phyloP scores from a whole-genome alignment of 345 rosid genomes.

The Salix exigua region DNA sequence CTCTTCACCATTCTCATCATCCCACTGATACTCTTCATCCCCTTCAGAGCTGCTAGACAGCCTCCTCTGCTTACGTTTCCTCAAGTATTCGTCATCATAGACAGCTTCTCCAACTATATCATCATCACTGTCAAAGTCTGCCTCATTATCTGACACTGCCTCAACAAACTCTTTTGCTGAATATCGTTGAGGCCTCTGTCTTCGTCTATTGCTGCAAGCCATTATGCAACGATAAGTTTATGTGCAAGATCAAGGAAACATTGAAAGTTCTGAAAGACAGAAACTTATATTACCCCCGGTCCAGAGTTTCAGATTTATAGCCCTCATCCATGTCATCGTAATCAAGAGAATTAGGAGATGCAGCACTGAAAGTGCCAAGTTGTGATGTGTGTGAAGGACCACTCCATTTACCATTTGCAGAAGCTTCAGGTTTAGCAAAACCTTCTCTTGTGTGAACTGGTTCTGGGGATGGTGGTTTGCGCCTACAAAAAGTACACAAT shows the following conservation, averaged over 20 bases:
- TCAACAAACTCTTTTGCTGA: slow-evolving; percentile 75
- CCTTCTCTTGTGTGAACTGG: slow-evolving; percentile 60
- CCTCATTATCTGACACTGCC: slow-evolving; percentile 86
- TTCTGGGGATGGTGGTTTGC: slow-evolving; percentile 85
- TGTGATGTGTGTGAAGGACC: slow-evolving; percentile 47
- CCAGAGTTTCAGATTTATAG: slow-evolving; percentile 46
- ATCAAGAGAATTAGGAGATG: slow-evolving; percentile 58
- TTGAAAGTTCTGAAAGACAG: neutral
- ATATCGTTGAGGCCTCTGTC: slow-evolving; percentile 89
- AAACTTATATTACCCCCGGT: slow-evolving; percentile 57
- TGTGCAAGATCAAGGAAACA: slow-evolving; percentile 5
- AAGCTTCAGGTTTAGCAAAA: slow-evolving; percentile 56
- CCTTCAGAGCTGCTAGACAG: slow-evolving; percentile 92
- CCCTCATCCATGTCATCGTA: slow-evolving; percentile 67
- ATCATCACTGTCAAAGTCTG: slow-evolving; percentile 84
- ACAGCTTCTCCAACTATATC: slow-evolving; percentile 99
- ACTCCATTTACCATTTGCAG: slow-evolving; percentile 61
- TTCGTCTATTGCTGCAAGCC: slow-evolving; percentile 58
- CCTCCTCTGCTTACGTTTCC: slow-evolving; percentile 71
- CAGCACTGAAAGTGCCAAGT: slow-evolving; percentile 41
- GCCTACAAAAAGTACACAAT: slow-evolving; percentile 31
- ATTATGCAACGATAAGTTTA: slow-evolving; percentile 10
- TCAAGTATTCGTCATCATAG: slow-evolving; percentile 93
- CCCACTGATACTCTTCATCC: slow-evolving; percentile 90
- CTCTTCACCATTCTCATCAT: slow-evolving; percentile 87